Evolutionary conservation across 352 stramenopile species (phyloP).

Genomic region (Pythium aphanidermatum): DNA sequence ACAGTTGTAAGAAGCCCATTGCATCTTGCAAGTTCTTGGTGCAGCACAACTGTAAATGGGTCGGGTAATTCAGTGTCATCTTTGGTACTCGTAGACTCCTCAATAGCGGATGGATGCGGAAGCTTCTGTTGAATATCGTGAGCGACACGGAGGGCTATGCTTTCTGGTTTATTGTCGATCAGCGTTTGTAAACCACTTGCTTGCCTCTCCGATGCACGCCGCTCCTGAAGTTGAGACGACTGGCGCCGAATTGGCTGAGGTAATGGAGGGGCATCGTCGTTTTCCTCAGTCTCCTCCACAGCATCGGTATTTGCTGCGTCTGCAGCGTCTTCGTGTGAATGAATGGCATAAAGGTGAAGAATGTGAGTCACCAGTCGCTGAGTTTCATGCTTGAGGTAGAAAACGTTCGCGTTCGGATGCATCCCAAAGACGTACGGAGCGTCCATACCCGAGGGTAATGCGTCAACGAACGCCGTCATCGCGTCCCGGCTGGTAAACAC

Average conservation of each 20-base stretch:
- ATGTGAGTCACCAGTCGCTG: conserved; percentile 33
- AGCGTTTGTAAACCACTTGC: not conserved
- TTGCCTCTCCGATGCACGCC: not conserved
- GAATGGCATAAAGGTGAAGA: conserved; percentile 31
- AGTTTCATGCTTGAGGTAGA: conserved; percentile 53
- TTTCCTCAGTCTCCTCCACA: conserved; percentile 1
- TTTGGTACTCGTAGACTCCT: not conserved
- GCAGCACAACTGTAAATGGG: conserved; percentile 53
- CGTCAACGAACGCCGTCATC: conserved; percentile 49
- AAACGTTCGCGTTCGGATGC: conserved; percentile 74
- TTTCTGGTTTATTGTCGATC: not conserved
- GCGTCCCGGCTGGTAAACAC: conserved; percentile 28
- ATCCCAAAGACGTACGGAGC: conserved; percentile 74
- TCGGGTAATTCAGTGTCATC: conserved; percentile 17
- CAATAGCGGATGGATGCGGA: not conserved
- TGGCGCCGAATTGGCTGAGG: not conserved
- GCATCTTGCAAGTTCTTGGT: conserved; percentile 56
- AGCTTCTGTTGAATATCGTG: conserved; percentile 21
- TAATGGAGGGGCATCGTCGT: not conserved
- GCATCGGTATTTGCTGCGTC: not conserved
- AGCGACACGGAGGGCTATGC: conserved; percentile 5
- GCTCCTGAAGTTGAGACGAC: conserved; percentile 1
- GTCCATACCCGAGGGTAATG: conserved; percentile 33
- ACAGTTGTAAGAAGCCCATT: conserved; percentile 40
- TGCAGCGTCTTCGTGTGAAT: not conserved